Evolutionary conservation across 192 early-diverging fungal species (phyloP), one percentile per base, ranked within the genome.

Genomic region (Gigaspora rosea): DNA sequence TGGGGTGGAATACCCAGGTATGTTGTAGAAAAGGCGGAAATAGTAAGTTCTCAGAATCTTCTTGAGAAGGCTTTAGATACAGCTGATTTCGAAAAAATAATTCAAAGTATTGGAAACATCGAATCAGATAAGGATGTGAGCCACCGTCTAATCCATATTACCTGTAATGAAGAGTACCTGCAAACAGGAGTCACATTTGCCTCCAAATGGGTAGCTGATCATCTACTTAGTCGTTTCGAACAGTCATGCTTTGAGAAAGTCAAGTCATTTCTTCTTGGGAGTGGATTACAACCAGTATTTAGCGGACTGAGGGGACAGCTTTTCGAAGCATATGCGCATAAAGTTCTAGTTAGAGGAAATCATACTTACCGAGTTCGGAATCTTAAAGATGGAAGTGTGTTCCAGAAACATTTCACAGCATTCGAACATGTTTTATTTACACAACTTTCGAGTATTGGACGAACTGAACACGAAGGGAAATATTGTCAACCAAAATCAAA

Each of bases 401-500:
- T 54, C 47, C 49, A 52, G 49, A 71, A 71, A 15, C 2, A 52
- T 71, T 71, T 71, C 47, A 48, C 10, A 68, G 35, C 66, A 48
- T 49, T 12, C 16, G 66, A 68, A 49, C 47, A 49, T 46, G 36
- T 68, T 68, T 68, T 68, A 68, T 68, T 68, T 35, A 68, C 36
- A 68, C 66, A 68, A 48, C 66, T 68, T 20, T 36, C 47, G 49
- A 32, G 51, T 54, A 71, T 71, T 71, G 51, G 52, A 52, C 49
- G 51, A 49, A 71, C 27, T 52, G 49, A 71, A 71, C 69, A 71
- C 51, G 32, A 71, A 71, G 69, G 27, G 69, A 71, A 71, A 71
- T 71, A 71, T 36, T 71, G 69, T 49, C 69, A 71, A 71, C 69
- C 51, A 54, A 71, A 49, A 36, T 71, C 69, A 32, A 71, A 54